Evolutionary conservation across 306 rosid species (phyloP), one percentile per base, ranked within the genome.

Genomic region (Rosa lucieae): DNA sequence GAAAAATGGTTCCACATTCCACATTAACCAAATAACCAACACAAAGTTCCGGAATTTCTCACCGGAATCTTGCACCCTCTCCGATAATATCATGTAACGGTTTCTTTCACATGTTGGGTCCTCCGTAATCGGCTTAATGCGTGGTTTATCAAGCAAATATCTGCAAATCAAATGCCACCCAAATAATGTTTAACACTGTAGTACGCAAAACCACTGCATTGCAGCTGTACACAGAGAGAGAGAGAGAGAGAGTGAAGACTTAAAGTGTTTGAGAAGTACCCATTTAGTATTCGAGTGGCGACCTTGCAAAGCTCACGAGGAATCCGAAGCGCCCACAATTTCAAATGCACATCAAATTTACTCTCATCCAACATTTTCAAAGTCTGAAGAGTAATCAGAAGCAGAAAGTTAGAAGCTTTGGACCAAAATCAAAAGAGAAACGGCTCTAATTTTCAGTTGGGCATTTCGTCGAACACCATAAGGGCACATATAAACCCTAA

Each of bases 231-330:
- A 42, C 26, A 23, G 21, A 40, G 72, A 49, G 26, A 23, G 26
- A 23, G 26, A 23, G 26, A 23, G 21, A 40, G 72, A 49, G 8
- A 20, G 32, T 32, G 2, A 32, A 32, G 37, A 32, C 37, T 32
- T 32, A 3, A 43, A 68, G 65, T 26, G 52, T 75, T 59, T 77
- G 43, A 26, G 26, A 70, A 70, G 20, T 71, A 93, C 99, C 99
- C 98, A 5, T 89, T 86, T 72, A 92, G 94, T 55, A 90, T 84
- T 73, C 89, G 86, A 72, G 97, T 91, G 62, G 92, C 97, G 18
- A 81, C 82, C 65, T 83, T 91, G 91, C 98, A 92, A 5, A 81
- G 87, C 78, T 91, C 94, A 73, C 98, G 92, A 84, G 99, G 98
- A 51, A 95, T 90, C 81, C 97, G 91, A 79, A 95, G 90, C 3